Evolutionary conservation across 371 early-diverging fungal genomes (phyloP), one percentile per base, ranked within the genome.

Genomic region (Chytridiales sp.): DNA sequence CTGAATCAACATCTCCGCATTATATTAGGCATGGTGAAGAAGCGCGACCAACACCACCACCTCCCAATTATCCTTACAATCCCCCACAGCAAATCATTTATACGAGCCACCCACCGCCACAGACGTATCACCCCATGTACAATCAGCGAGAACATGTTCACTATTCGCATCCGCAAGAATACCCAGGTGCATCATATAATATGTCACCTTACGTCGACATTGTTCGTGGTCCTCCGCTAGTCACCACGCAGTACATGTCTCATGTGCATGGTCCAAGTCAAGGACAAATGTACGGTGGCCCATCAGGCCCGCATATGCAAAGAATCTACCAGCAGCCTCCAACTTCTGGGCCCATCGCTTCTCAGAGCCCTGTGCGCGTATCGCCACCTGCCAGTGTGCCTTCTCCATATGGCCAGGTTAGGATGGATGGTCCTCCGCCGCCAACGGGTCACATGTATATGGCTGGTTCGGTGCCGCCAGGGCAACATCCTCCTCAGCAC

Each of bases 131-230:
- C 27, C 55, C 52, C 19, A 47, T 59, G 35, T 51, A 30, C 39
- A 19, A 48, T 8, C 59, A 64, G 6, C 24, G 47, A 22, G 39
- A 53, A 19, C 58, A 51, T 3, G 19, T 47, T 19, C 65, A 64
- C 30, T 64, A 53, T 35, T 15, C 49, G 3, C 52, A 54, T 50
- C 38, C 56, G 3, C 55, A 58, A 27, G 59, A 64, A 5, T 64
- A 64, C 35, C 55, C 59, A 21, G 65, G 65, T 19, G 65, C 59
- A 13, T 64, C 65, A 26, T 64, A 64, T 42, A 42, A 21, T 24
- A 39, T 64, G 31, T 27, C 46, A n/a, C 59, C 65, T 6, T 64
- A 64, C 46, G 44, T 64, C 53, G 65, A 64, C 29, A 49, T 59
- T 36, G 41, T 54, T 21, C 40, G 65, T 21, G 65, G 65, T 4